Evolutionary conservation across 352 stramenopile species (phyloP), one percentile per base, ranked within the genome.

Genomic region (Saprolegnia parasitica): DNA sequence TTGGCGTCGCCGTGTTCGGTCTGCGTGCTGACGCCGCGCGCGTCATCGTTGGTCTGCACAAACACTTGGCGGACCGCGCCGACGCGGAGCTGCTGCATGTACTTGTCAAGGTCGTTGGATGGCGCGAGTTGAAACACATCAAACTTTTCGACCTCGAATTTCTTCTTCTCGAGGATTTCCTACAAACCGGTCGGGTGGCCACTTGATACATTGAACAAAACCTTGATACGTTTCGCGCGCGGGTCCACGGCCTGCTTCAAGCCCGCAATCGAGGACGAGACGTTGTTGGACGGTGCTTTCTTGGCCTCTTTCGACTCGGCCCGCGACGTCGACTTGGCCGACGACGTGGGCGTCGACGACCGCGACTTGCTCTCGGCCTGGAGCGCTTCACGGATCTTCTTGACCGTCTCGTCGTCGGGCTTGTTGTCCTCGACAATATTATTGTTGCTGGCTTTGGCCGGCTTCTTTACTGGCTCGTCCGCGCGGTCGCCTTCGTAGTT

Each of bases 231-330:
- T 47, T 80, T 84, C 0, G 77, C 78, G 0, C 81, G 80, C 45
- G 84, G 84, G 65, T 91, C 81, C 5, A 91, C 71, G 16, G 81
- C 78, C 61, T 90, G 81, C 60, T 90, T 91, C 16, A 91, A 74
- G 4, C 80, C 81, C 24, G 81, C 84, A 65, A 91, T 89, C n/a
- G 84, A 90, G 8, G 80, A 85, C 0, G 81, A 18, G 71, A 75
- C 15, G 65, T 55, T 67, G 11, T 73, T 71, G 4, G 40, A 54
- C 35, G 40, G 11, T 65, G 52, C 46, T 70, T 73, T 60, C 46
- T 70, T 70, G 32, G 49, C 54, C 10, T 70, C 63, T 23, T 70
- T 70, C 13, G 23, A n/a, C 0, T 70, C 63, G 11, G 47, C 61
- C 9, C 5, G n/a, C 8, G 65, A 11, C 23, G 63, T 29, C 26